Evolutionary conservation across 73 alveolate species (phyloP).

Genomic region (Paramecium biaurelia): DNA sequence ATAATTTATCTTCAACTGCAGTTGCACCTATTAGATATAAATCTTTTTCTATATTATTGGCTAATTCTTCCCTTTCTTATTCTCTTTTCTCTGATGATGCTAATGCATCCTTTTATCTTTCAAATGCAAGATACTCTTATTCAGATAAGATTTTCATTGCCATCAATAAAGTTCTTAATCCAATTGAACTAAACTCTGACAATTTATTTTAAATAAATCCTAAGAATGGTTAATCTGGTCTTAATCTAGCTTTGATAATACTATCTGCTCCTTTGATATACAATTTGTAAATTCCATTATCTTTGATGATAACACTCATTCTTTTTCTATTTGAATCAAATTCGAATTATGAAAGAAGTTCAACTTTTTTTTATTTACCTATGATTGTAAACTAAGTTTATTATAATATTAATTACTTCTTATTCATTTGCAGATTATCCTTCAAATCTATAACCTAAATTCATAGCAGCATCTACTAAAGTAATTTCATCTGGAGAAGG

Average conservation of each 20-base stretch:
- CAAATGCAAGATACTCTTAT: slow-evolving; percentile 64
- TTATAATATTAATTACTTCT: background rate
- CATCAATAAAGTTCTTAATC: slow-evolving; percentile 86
- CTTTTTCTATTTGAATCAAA: slow-evolving; percentile 74
- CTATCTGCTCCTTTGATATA: slow-evolving; percentile 96
- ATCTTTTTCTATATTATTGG: slow-evolving; percentile 58
- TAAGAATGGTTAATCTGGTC: slow-evolving; percentile 63
- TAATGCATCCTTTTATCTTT: background rate
- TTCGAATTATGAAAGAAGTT: slow-evolving; percentile 75
- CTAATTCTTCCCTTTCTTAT: slow-evolving; percentile 35
- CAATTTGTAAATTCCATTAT: slow-evolving; percentile 50
- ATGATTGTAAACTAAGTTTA: background rate
- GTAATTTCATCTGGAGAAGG: slow-evolving; percentile 87
- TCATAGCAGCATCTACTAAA: slow-evolving; percentile 77
- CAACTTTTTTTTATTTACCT: slow-evolving; percentile 55
- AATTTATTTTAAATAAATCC: slow-evolving; percentile 25
- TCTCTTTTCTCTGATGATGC: slow-evolving; percentile 49
- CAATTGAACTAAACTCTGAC: slow-evolving; percentile 55
- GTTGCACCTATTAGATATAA: slow-evolving; percentile 69
- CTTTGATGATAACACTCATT: slow-evolving; percentile 76
- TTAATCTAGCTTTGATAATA: slow-evolving; percentile 59
- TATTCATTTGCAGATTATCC: slow-evolving; percentile 54
- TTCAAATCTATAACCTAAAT: slow-evolving; percentile 76
- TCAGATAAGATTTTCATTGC: slow-evolving; percentile 77
- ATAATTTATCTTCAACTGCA: slow-evolving; percentile 76